Conservation (phyloP, 2,329 filamentous ascomycete genomes). For the Bimuria novae-zelandiae region DNA sequence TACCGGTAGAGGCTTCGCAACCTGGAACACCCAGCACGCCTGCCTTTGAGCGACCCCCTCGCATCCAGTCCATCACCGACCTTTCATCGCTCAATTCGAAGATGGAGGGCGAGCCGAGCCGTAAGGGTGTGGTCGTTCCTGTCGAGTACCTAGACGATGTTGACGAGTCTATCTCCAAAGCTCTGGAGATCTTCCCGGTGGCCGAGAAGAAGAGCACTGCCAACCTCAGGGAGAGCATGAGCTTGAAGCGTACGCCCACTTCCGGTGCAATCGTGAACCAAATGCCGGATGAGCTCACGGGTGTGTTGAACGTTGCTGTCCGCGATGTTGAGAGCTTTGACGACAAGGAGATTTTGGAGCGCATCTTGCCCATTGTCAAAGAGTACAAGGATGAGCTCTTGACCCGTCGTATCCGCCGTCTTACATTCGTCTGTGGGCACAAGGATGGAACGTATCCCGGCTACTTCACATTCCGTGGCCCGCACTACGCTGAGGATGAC, state of each 20-base stretch:
- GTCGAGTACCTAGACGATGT: slow-evolving; percentile 93
- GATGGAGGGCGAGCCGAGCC: slow-evolving; percentile 71
- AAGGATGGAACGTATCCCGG: slow-evolving; percentile 92
- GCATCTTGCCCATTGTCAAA: slow-evolving; percentile 75
- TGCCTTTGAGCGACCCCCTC: slow-evolving; percentile 68
- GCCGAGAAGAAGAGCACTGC: slow-evolving; percentile 59
- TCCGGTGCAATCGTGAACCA: slow-evolving; percentile 49
- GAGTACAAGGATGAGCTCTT: slow-evolving; percentile 84
- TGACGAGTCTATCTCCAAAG: slow-evolving; percentile 82
- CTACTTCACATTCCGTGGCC: slow-evolving; percentile 98
- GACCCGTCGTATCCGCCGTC: slow-evolving; percentile 78
- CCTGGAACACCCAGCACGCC: slow-evolving; percentile 74
- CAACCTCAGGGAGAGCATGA: slow-evolving; percentile 45
- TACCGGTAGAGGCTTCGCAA: slow-evolving; percentile 76
- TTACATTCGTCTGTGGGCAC: slow-evolving; percentile 96
- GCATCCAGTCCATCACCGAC: slow-evolving; percentile 93
- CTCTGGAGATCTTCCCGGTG: slow-evolving; percentile 78
- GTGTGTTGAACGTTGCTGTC: slow-evolving; percentile 90
- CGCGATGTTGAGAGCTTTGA: slow-evolving; percentile 83
- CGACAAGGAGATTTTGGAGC: slow-evolving; percentile 77
- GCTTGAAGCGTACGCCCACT: slow-evolving; percentile 69
- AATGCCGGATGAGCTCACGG: slow-evolving; percentile 77
- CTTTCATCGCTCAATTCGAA: slow-evolving; percentile 85
- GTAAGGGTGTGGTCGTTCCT: slow-evolving; percentile 93
- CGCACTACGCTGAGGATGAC: slow-evolving; percentile 84